phyloP scores from a whole-genome alignment of 768 basidiomycete genomes.

The Imleria badia region DNA sequence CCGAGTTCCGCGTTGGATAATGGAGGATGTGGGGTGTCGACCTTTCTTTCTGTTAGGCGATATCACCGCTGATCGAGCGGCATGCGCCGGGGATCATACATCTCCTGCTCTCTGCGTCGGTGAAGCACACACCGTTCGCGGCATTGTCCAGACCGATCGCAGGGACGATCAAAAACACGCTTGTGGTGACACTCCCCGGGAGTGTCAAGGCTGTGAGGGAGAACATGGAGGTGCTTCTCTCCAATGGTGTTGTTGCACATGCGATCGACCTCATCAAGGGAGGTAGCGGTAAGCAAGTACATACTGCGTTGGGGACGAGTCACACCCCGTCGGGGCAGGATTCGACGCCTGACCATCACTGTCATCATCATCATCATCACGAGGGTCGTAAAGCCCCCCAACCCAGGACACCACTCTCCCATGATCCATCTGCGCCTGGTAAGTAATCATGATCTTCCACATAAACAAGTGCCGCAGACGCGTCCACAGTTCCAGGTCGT shows the following conservation, averaged over 20 bases:
- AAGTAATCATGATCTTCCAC: conserved; percentile 21
- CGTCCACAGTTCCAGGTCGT: conserved; percentile 57
- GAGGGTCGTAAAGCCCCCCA: conserved; percentile 48
- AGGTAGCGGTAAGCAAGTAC: conserved; percentile 59
- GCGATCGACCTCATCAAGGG: conserved; percentile 73
- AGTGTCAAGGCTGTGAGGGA: conserved; percentile 85
- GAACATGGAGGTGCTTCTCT: conserved; percentile 62
- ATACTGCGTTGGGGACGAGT: conserved; percentile 46
- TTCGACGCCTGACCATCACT: conserved; percentile 26
- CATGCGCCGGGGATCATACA: conserved; percentile 73
- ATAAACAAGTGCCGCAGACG: not conserved
- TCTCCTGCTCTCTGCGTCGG: conserved; percentile 63
- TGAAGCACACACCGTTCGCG: conserved; percentile 75
- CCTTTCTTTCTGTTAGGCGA: conserved; percentile 42
- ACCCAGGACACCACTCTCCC: conserved; percentile 59
- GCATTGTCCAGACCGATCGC: conserved; percentile 83
- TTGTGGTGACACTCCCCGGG: conserved; percentile 82
- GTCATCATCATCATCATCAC: conserved; percentile 39
- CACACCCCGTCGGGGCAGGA: conserved; percentile 12
- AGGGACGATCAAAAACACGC: conserved; percentile 62
- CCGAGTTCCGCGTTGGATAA: not conserved
- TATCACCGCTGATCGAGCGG: conserved; percentile 63
- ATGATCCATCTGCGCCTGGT: conserved; percentile 71
- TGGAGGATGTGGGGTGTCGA: not conserved
- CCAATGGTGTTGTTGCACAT: conserved; percentile 58